phyloP scores from a whole-genome alignment of 345 rosid genomes.

The Camelina hispida region DNA sequence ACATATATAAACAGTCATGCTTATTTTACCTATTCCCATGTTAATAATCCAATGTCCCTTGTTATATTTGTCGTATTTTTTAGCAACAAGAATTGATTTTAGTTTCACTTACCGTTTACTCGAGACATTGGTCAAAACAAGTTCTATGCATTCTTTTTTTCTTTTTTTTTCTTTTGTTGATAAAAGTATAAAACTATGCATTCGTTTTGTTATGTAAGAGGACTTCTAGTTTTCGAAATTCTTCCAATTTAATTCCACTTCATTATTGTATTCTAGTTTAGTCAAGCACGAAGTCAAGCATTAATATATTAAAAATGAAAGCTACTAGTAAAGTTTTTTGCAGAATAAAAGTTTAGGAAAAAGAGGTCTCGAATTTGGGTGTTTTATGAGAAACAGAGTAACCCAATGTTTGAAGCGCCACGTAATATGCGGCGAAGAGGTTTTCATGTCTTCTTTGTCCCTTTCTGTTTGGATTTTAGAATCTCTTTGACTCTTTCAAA shows the following conservation, averaged over 20 bases:
- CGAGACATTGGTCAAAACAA: background rate
- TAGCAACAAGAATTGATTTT: background rate
- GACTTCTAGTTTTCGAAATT: slow-evolving; percentile 31
- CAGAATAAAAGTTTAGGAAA: slow-evolving; percentile 31
- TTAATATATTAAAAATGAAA: slow-evolving; percentile 1
- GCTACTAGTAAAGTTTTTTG: background rate
- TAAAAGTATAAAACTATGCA: background rate
- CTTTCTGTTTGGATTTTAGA: slow-evolving; percentile 42
- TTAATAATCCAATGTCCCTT: too few relatives aligned
- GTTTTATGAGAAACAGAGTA: slow-evolving; percentile 44
- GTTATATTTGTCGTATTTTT: too few relatives aligned
- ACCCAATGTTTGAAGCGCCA: slow-evolving; percentile 41
- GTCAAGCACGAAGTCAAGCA: slow-evolving; percentile 35
- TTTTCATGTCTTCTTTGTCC: slow-evolving; percentile 45
- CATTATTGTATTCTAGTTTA: slow-evolving; percentile 27
- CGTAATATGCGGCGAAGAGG: slow-evolving; percentile 38
- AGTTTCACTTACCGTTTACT: too few relatives aligned
- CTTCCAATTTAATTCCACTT: slow-evolving; percentile 36
- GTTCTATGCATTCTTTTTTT: background rate
- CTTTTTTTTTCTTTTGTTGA: too few relatives aligned
- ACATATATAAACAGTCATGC: too few relatives aligned
- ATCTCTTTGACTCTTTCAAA: slow-evolving; percentile 43
- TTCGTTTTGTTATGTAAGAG: background rate
- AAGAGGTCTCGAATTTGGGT: slow-evolving; percentile 51
- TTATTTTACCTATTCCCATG: too few relatives aligned